Conservation (phyloP, 208 protist genomes). For the Wallacemonas sp. region DNA sequence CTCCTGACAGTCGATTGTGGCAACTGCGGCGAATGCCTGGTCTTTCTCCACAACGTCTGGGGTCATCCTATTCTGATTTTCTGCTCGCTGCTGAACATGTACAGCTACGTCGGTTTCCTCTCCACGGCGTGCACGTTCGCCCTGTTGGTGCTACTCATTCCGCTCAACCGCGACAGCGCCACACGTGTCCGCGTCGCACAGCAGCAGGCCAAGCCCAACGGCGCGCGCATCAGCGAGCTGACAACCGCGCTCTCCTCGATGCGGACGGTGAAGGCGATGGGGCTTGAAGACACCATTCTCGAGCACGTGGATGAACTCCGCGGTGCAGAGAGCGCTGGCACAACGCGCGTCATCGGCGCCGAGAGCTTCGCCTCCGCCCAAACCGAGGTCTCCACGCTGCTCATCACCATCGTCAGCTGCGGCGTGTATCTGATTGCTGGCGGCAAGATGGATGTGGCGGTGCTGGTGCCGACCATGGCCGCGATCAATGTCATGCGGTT, state of each 20-base stretch:
- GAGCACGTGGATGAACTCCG: constrained; percentile 39
- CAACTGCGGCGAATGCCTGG: constrained; percentile 59
- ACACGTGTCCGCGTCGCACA: constrained; percentile 52
- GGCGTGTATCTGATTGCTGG: constrained; percentile 57
- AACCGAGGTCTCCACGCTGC: constrained; percentile 57
- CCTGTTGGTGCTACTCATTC: constrained; percentile 47
- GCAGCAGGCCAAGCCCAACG: constrained; percentile 47
- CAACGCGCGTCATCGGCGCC: constrained; percentile 31
- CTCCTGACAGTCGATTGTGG: constrained; percentile 65
- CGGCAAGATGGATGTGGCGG: constrained; percentile 55
- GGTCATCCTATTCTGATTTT: constrained; percentile 63
- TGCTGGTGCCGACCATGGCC: constrained; percentile 72
- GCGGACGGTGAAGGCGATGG: constrained; percentile 78
- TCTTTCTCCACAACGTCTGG: constrained; percentile 81
- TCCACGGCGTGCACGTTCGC: constrained; percentile 56
- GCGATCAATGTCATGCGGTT: constrained; percentile 74
- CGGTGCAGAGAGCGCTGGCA: constrained; percentile 44
- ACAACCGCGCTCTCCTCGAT: constrained; percentile 57
- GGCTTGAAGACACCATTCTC: constrained; percentile 48
- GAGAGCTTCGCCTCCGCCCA: constrained; percentile 50
- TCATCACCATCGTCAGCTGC: constrained; percentile 65
- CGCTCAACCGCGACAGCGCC: constrained; percentile 51
- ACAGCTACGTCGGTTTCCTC: constrained; percentile 64
- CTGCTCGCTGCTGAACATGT: constrained; percentile 58
- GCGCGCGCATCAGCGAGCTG: constrained; percentile 57